Conservation (phyloP, 257 asterid species). For the Solanum tacnaense region DNA sequence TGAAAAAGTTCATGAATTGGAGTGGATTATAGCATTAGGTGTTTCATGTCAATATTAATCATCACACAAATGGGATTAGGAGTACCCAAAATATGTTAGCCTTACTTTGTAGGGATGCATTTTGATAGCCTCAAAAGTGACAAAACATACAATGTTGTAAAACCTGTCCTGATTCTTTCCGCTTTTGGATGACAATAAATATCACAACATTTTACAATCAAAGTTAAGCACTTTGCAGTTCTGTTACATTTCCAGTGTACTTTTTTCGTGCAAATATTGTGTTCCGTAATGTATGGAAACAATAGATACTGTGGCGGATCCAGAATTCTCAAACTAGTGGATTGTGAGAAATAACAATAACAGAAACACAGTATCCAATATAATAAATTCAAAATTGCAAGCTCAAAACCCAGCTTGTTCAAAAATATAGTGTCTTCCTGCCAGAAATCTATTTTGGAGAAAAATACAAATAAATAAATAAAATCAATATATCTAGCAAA, state of each 20-base stretch:
- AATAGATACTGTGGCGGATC: background rate
- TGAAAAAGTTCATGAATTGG: conserved; percentile 86
- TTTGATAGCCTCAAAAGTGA: background rate
- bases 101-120: conserved; percentile 4
- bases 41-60: background rate
- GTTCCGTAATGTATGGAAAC: background rate
- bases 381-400: background rate
- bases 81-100: conserved; percentile 2
- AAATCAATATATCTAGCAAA: background rate
- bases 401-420: background rate
- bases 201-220: background rate
- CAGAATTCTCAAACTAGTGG: background rate
- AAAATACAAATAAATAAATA: background rate
- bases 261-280: background rate
- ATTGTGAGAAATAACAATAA: background rate
- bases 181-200: background rate
- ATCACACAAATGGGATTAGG: background rate
- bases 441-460: background rate
- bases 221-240: background rate
- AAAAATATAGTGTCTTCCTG: background rate
- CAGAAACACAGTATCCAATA: background rate
- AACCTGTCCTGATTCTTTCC: background rate
- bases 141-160: background rate
- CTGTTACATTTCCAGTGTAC: background rate
- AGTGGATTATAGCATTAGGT: conserved; percentile 43